phyloP scores from a whole-genome alignment of 2,329 filamentous ascomycete species.

The Aureobasidium sp. region DNA sequence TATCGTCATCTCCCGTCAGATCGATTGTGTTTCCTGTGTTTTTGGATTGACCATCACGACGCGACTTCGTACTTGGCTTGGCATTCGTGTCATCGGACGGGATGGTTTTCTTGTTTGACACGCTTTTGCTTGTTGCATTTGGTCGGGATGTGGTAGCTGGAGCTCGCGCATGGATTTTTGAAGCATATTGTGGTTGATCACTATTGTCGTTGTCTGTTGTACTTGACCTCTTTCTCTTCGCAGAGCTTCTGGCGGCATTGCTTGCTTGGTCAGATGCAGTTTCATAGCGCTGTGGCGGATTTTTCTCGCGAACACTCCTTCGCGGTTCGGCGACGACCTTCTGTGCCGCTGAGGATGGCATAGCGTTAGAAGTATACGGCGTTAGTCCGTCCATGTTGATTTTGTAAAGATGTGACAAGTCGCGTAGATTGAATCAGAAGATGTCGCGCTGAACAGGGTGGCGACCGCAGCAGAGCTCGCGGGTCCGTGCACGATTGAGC shows the following conservation, averaged over 20 bases:
- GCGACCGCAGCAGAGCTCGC: neutral
- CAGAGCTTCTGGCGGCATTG: neutral
- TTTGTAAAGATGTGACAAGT: neutral
- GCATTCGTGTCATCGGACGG: neutral
- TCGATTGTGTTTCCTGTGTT: neutral
- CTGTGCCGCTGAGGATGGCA: neutral
- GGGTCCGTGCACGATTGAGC: neutral
- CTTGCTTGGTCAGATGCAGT: neutral
- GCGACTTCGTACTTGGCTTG: neutral
- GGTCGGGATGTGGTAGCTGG: neutral
- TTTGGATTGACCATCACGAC: neutral
- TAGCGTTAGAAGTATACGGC: too few relatives aligned
- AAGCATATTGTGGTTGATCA: neutral
- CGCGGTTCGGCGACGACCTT: neutral
- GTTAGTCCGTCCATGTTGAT: neutral
- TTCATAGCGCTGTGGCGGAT: neutral
- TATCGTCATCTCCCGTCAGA: slow-evolving; percentile 13
- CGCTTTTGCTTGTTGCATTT: neutral
- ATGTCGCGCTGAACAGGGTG: neutral
- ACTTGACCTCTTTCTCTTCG: neutral
- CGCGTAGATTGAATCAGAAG: neutral
- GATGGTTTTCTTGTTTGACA: neutral
- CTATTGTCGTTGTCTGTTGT: neutral
- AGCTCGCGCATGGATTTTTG: neutral
- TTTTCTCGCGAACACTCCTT: neutral